Evolutionary conservation across 495 filamentous ascomycete species (phyloP), one percentile per base, ranked within the genome.

Genomic region (Penicillium waksmanii): DNA sequence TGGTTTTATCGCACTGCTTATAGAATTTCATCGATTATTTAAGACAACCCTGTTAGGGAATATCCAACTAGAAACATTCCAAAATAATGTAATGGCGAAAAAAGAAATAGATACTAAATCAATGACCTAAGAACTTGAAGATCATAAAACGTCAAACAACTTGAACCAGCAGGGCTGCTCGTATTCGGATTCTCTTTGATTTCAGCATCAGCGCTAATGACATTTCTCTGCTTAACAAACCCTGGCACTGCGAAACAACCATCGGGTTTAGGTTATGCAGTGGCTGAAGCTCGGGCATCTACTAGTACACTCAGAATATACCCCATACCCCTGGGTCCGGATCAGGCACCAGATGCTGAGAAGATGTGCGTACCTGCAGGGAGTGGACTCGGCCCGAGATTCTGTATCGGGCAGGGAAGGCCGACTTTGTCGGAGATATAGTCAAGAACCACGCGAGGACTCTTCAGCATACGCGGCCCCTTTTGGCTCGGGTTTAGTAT

Each of bases 331-430:
- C 35, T 36, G 8, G 36, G 8, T 23, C 15, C 36, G 27, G 8
- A 38, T 56, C 42, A 49, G 21, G 17, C 23, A 35, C 15, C 27
- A 44, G 15, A 23, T 10, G 42, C 42, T n/a, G 21, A 48, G 21
- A 44, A 40, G 36, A 40, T 13, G 36, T 40, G 36, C n/a, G 42
- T 17, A 44, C 17, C 42, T 44, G 42, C 42, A 44, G 17, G 7
- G 42, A 18, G n/a, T 44, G 42, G 42, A 18, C 42, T 54, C 57
- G 57, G 51, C 51, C 44, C 50, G 34, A 54, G 43, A 49, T 54
- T 54, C 57, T 42, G 21, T 7, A 54, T 60, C 27, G 19, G 51
- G 57, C 11, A 60, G 7, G 19, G 13, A 34, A 27, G 34, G 19
- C 51, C 57, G 57, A 60, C 42, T 5, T 18, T 12, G 10, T 11